Percentiles rank a stretch among this genome's conserved stretches.
phyloP scores from a whole-genome alignment of 208 protist genomes.

The Phytomonas francai region DNA sequence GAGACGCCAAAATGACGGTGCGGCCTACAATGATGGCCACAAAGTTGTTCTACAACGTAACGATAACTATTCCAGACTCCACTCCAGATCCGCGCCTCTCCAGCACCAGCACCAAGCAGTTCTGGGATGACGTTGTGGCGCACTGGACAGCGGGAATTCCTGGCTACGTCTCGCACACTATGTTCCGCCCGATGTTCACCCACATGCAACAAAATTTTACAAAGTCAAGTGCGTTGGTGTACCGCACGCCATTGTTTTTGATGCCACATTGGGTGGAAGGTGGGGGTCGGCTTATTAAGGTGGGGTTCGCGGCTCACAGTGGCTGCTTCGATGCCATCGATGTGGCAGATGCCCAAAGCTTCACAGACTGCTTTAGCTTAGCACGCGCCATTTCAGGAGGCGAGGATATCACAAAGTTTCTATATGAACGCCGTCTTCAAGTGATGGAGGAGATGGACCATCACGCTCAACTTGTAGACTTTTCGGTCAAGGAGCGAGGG shows the following conservation, averaged over 20 bases:
- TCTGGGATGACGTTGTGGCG: conserved; percentile 86
- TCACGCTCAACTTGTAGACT: conserved; percentile 66
- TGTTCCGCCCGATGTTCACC: conserved; percentile 88
- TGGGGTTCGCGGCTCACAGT: conserved; percentile 83
- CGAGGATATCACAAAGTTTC: conserved; percentile 62
- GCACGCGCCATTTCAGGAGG: conserved; percentile 63
- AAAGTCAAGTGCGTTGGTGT: conserved; percentile 70
- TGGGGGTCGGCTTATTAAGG: conserved; percentile 76
- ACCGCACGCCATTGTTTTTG: conserved; percentile 76
- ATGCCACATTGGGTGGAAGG: conserved; percentile 88
- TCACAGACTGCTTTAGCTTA: conserved; percentile 88
- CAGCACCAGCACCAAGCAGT: conserved; percentile 83
- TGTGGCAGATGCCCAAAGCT: conserved; percentile 82
- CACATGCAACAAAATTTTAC: conserved; percentile 88
- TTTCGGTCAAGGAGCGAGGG: conserved; percentile 76
- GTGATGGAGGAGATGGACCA: conserved; percentile 88
- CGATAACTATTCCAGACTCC: conserved; percentile 79
- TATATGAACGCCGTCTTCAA: conserved; percentile 76
- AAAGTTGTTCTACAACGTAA: conserved; percentile 89
- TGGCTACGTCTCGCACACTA: conserved; percentile 86
- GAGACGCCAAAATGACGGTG: conserved; percentile 87
- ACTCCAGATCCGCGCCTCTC: conserved; percentile 71
- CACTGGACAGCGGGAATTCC: conserved; percentile 86
- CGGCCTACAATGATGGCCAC: conserved; percentile 89
- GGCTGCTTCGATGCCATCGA: conserved; percentile 85